A percentile compares a stretch with the other conserved stretches of the same genome.
Evolutionary conservation across 2,329 filamentous ascomycete species (phyloP).

Genomic region (Emmonsiellopsis sp.): DNA sequence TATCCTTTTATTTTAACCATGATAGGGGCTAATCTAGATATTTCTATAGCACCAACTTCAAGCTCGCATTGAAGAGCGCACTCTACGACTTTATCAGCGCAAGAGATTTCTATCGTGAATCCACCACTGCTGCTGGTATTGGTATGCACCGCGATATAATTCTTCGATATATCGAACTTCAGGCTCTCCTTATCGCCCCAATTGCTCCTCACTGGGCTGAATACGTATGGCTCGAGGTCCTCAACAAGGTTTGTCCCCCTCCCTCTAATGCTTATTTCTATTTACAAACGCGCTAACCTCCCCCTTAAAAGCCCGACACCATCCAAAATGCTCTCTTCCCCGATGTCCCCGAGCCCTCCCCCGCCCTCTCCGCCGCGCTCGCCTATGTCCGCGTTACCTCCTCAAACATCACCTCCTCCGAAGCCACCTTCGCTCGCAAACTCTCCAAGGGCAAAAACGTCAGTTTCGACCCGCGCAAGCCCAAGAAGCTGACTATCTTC

Average conservation of each 20-base stretch:
- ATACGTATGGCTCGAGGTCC: slow-evolving; percentile 85
- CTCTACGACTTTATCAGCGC: slow-evolving; percentile 88
- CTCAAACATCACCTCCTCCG: slow-evolving; percentile 76
- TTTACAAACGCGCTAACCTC: not conserved
- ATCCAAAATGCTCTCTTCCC: slow-evolving; percentile 77
- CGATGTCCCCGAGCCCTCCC: slow-evolving; percentile 54
- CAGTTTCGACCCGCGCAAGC: slow-evolving; percentile 79
- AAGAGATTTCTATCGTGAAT: slow-evolving; percentile 84
- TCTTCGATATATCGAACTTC: slow-evolving; percentile 73
- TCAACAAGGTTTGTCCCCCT: slow-evolving; percentile 49
- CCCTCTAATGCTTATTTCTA: not conserved
- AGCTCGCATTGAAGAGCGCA: slow-evolving; percentile 73
- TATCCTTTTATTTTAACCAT: not conserved
- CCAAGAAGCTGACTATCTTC: slow-evolving; percentile 86
- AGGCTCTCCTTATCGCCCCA: slow-evolving; percentile 71
- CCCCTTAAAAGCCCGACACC: slow-evolving; percentile 44
- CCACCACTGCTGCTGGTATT: slow-evolving; percentile 63
- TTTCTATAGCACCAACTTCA: slow-evolving; percentile 58
- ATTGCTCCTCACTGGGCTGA: slow-evolving; percentile 92
- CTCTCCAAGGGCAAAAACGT: slow-evolving; percentile 85
- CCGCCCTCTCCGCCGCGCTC: slow-evolving; percentile 64
- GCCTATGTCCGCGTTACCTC: slow-evolving; percentile 70
- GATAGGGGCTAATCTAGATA: slow-evolving; percentile 7
- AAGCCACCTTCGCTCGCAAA: slow-evolving; percentile 68
- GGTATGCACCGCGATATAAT: slow-evolving; percentile 81